phyloP scores from a whole-genome alignment of 148 eudicot genomes.

The Suaeda aralocaspica region DNA sequence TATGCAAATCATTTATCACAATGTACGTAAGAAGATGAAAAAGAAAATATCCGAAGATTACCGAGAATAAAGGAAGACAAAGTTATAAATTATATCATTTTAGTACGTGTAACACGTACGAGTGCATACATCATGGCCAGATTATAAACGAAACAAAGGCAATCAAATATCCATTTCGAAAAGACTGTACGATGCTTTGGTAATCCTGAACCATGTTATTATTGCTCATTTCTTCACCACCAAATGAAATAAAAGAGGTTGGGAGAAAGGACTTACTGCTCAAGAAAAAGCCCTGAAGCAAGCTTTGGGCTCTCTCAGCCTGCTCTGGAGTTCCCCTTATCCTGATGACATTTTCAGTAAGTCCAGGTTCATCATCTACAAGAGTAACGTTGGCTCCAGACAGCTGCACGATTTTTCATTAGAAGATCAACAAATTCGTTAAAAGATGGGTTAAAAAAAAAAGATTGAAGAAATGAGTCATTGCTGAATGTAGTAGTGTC shows the following conservation, averaged over 20 bases:
- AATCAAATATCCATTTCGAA: not conserved
- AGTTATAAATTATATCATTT: no score
- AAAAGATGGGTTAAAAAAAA: not conserved
- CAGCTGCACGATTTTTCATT: constrained; percentile 41
- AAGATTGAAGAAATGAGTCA: not conserved
- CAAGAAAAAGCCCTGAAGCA: constrained; percentile 92
- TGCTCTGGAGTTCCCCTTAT: constrained; percentile 95
- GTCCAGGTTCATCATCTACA: constrained; percentile 65
- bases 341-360: constrained; percentile 62
- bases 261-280: constrained; percentile 60
- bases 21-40: no score
- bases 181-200: not conserved
- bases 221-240: not conserved
- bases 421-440: not conserved
- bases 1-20: no score
- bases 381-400: constrained; percentile 94
- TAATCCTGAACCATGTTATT: not conserved
- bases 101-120: no score
- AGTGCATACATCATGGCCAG: no score
- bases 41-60: no score
- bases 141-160: not conserved
- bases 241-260: not conserved
- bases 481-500: constrained; percentile 12
- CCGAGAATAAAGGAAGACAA: no score
- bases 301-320: constrained; percentile 96